phyloP scores from a whole-genome alignment of 352 stramenopile species.

The Phytophthora fragariae region DNA sequence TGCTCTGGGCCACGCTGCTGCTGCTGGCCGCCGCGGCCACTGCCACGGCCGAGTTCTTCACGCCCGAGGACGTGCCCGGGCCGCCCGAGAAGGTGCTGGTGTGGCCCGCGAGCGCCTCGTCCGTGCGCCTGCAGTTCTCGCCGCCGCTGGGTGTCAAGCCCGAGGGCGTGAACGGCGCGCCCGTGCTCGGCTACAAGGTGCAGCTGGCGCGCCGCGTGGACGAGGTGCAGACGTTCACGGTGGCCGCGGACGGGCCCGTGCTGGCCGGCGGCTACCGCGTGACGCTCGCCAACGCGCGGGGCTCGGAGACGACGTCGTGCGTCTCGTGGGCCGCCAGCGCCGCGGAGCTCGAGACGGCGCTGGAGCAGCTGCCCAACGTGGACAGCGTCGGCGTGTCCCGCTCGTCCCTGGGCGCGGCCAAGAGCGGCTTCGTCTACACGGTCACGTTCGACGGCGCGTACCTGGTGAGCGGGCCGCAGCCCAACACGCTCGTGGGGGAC shows the following conservation, averaged over 20 bases:
- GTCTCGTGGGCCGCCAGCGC: constrained; percentile 78
- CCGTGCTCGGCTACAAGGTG: constrained; percentile 82
- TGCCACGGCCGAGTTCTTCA: constrained; percentile 47
- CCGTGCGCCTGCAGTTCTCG: constrained; percentile 71
- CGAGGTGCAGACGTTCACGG: constrained; percentile 76
- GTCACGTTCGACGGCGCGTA: constrained; percentile 74
- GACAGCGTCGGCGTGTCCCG: constrained; percentile 69
- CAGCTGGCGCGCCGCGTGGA: constrained; percentile 75
- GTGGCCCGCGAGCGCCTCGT: constrained; percentile 50
- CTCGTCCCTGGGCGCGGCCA: constrained; percentile 51
- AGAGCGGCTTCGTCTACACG: constrained; percentile 76
- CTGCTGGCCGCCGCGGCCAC: constrained; percentile 3
- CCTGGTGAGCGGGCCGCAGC: constrained; percentile 64
- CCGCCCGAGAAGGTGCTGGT: constrained; percentile 72
- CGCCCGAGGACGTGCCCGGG: constrained; percentile 68
- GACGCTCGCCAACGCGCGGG: constrained; percentile 53
- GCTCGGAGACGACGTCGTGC: constrained; percentile 51
- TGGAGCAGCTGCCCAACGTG: constrained; percentile 73
- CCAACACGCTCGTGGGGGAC: constrained; percentile 57
- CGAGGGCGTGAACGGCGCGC: constrained; percentile 73
- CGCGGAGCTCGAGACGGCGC: constrained; percentile 68
- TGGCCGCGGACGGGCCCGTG: constrained; percentile 64
- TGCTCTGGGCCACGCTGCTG: constrained; percentile 2
- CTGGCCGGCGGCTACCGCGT: constrained; percentile 63
- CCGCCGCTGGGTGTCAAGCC: constrained; percentile 62